These are phyloP conservation scores for Mycena epipterygia DNA, from an alignment of 768 basidiomycete species.

Conservation along the genomic window DNA sequence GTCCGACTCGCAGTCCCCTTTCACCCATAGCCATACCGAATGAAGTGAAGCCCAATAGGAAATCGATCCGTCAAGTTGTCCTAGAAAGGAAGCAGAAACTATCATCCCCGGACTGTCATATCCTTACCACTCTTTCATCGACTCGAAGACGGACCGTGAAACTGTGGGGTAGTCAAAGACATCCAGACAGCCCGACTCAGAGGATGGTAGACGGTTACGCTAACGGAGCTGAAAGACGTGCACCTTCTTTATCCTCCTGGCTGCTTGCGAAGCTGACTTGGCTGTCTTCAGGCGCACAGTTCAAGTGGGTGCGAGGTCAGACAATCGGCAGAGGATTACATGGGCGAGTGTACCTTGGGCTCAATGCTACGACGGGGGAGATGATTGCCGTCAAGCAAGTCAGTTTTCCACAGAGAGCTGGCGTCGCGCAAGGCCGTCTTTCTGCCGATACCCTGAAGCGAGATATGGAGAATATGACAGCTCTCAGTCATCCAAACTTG, in stretches of 20 bases:
- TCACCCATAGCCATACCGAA: slow-evolving; percentile 22
- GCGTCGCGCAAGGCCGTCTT: slow-evolving; percentile 7
- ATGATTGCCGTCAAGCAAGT: slow-evolving; percentile 87
- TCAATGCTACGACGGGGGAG: slow-evolving; percentile 83
- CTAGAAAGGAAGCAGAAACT: background rate
- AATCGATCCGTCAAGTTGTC: slow-evolving; percentile 16
- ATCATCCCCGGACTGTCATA: background rate
- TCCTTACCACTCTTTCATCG: background rate
- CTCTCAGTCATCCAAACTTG: slow-evolving; percentile 82
- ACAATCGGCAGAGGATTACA: slow-evolving; percentile 85
- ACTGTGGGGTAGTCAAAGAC: background rate
- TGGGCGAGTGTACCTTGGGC: slow-evolving; percentile 81
- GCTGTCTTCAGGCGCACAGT: background rate
- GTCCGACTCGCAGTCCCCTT: slow-evolving; percentile 33
- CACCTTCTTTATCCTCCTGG: background rate
- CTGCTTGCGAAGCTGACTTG: background rate
- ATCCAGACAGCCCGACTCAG: background rate
- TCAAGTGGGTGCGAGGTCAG: slow-evolving; percentile 80
- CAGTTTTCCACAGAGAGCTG: background rate
- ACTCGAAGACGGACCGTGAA: slow-evolving; percentile 10
- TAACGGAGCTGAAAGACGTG: background rate
- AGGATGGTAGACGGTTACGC: background rate
- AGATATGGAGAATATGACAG: slow-evolving; percentile 83
- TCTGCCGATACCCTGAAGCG: slow-evolving; percentile 72
- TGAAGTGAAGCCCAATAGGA: slow-evolving; percentile 10